Evolutionary conservation across 192 early-diverging fungal species (phyloP), one percentile per base, ranked within the genome.

Genomic region (Globomyces pollinis-pini): DNA sequence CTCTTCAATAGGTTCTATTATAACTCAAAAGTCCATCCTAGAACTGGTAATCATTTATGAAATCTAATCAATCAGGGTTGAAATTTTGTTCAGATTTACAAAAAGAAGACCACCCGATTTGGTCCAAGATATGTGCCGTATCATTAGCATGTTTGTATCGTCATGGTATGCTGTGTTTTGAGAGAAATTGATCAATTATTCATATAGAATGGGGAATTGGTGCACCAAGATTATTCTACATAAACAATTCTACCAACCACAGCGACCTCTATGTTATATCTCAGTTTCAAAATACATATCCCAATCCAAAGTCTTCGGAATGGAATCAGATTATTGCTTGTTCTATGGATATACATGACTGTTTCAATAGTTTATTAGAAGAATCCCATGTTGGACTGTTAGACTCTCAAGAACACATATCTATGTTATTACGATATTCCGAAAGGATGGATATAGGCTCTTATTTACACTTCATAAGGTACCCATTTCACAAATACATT

Each of bases 391-490:
- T 33, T 20, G n/a, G n/a, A n/a, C n/a, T n/a, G n/a, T 41, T 47
- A 11, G 45, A 58, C 13, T 34, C 6, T 11, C 36, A 32, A 8
- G 59, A 60, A 13, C 2, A 30, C 28, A 2, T 32, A 1, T 20
- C 28, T 11, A 60, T 60, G 59, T 3, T 60, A 2, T 3, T 60
- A 26, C 11, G 59, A 12, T 60, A 60, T 30, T 44, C 39, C 24
- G 59, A 60, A 35, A 32, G 49, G 7, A 60, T 60, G 59, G 59
- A 60, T 39, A 32, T 60, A 26, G 59, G 59, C 26, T 44, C 32
- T 30, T 60, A 30, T 39, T 26, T 60, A 1, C 12, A 50, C 1
- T 60, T 30, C 42, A 18, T 60, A 4, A 6, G 50, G 18, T n/a
- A 51, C 20, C 31, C 50, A 3, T 30, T 26, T 33, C n/a, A n/a